Evolutionary conservation across 768 basidiomycete species (phyloP).

Genomic region (Lactarius quietus): DNA sequence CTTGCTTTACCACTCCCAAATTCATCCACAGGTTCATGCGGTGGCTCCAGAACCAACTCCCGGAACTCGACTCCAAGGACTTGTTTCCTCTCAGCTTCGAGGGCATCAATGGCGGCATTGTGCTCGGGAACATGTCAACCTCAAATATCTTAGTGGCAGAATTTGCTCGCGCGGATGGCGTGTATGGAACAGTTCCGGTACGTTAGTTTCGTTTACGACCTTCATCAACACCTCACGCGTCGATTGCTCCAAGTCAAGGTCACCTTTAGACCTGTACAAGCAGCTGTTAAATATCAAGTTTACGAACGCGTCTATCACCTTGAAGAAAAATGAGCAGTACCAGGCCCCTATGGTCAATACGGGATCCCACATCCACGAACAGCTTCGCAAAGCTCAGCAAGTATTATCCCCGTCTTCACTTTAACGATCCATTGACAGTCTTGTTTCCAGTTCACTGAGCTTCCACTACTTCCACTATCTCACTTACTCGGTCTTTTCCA

Average conservation of each 20-base stretch:
- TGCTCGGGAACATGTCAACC: constrained; percentile 83
- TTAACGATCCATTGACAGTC: neutral
- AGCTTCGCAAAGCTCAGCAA: constrained; percentile 45
- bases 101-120: constrained; percentile 74
- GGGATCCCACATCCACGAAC: constrained; percentile 59
- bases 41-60: constrained; percentile 61
- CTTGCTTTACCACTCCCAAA: constrained; percentile 23
- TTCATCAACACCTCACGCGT: neutral
- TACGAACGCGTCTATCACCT: constrained; percentile 55
- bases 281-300: constrained; percentile 73
- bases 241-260: constrained; percentile 56
- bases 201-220: constrained; percentile 28
- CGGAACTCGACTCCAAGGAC: constrained; percentile 73
- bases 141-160: constrained; percentile 78
- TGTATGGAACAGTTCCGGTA: constrained; percentile 75
- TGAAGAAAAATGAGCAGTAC: constrained; percentile 75
- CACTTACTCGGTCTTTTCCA: constrained; percentile 20
- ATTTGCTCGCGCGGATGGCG: constrained; percentile 74
- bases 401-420: neutral
- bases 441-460: constrained; percentile 19
- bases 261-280: constrained; percentile 79
- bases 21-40: constrained; percentile 41
- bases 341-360: constrained; percentile 59
- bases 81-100: constrained; percentile 83
- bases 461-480: constrained; percentile 19